Evolutionary conservation across 2,329 filamentous ascomycete genomes (phyloP).

Genomic region (Aspergillus ruber): DNA sequence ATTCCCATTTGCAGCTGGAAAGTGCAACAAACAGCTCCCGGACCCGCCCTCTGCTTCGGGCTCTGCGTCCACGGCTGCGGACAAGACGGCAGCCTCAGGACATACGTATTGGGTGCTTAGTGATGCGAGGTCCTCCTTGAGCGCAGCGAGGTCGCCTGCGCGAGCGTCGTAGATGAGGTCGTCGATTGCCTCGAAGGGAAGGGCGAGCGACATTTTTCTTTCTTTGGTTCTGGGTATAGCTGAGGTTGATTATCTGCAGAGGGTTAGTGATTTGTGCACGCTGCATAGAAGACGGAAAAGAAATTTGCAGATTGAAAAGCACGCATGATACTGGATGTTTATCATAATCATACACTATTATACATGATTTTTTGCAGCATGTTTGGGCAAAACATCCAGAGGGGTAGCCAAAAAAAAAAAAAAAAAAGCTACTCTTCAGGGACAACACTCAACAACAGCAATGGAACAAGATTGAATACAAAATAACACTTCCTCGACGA

Average conservation of each 20-base stretch:
- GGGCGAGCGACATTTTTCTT: conserved; percentile 21
- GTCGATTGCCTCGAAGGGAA: conserved; percentile 76
- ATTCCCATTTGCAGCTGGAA: conserved; percentile 87
- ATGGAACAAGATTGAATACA: no score
- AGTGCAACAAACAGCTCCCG: conserved; percentile 60
- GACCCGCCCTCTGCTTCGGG: conserved; percentile 63
- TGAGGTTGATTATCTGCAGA: background rate
- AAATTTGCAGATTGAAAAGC: no score
- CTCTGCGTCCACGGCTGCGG: conserved; percentile 64
- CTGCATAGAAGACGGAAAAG: background rate
- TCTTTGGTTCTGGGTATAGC: no score
- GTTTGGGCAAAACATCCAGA: no score
- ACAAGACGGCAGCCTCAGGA: conserved; percentile 58
- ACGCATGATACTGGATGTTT: no score
- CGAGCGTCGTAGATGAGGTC: conserved; percentile 86
- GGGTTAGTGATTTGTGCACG: background rate
- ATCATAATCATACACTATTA: no score
- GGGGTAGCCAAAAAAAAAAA: no score
- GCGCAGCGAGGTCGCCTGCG: conserved; percentile 65
- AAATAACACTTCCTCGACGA: no score
- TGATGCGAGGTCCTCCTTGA: conserved; percentile 54
- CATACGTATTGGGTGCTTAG: conserved; percentile 58
- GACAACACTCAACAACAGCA: no score
- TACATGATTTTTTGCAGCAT: no score
- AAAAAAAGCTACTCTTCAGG: no score